Evolutionary conservation across 2,329 filamentous ascomycete species (phyloP).

Genomic region (Penicillium nordicum): DNA sequence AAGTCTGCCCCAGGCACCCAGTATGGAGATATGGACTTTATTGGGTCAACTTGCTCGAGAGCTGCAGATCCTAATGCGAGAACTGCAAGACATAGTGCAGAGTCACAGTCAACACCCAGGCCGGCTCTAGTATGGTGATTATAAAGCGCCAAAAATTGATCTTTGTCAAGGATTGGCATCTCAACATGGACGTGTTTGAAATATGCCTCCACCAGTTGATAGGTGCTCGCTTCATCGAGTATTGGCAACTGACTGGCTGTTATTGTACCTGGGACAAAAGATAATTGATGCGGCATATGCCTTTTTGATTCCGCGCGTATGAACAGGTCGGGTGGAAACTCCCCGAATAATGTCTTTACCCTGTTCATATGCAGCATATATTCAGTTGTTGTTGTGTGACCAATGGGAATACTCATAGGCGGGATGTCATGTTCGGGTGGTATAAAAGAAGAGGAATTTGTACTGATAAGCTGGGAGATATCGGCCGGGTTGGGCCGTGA

Average conservation of each 20-base stretch:
- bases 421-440: conserved; percentile 6
- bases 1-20: conserved; percentile 3
- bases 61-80: conserved; percentile 5
- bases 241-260: background rate
- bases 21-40: conserved; percentile 1
- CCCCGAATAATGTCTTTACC: conserved; percentile 3
- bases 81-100: conserved; percentile 5
- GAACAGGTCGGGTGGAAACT: conserved; percentile 9
- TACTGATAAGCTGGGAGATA: conserved; percentile 4
- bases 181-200: conserved; percentile 3
- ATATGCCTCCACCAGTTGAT: conserved; percentile 3
- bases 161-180: conserved; percentile 5
- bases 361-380: conserved; percentile 9
- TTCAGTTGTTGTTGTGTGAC: conserved; percentile 5
- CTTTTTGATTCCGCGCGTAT: conserved; percentile 7
- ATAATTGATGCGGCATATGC: conserved; percentile 2
- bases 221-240: background rate
- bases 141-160: background rate
- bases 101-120: conserved; percentile 2
- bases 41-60: conserved; percentile 1
- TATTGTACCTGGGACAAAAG: conserved; percentile 1
- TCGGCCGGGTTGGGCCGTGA: conserved; percentile 1
- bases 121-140: conserved; percentile 2
- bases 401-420: conserved; percentile 6
- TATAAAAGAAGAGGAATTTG: conserved; percentile 1